Base-by-base conservation (phyloP, 352 stramenopile genomes). In the Chrysophaeum taylorii region DNA sequence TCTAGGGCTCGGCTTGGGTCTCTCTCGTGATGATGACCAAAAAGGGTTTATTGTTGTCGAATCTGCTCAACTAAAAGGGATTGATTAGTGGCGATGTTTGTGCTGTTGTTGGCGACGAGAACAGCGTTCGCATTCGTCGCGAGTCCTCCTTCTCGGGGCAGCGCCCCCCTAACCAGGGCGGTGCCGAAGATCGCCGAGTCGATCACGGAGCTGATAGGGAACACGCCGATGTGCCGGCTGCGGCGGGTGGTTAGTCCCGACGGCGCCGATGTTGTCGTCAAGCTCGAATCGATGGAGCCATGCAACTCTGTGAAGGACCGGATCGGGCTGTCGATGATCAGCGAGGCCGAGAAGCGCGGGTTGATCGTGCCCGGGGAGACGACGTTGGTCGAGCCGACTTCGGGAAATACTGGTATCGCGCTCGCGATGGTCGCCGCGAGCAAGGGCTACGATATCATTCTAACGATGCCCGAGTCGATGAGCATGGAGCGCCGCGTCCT, bases 401-500 rank as follows among this genome's bases (percentile, higher is more conserved):
- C 81, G n/a, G 92, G 92, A 45, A 97, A 97, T 82, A 96, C 91
- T 0, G 92, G 92, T 50, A 96, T 96, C 68, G 90, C 88, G 15
- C 79, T 97, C 25, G 91, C 92, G 36, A 94, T 96, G 75, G 90
- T 93, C 31, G 86, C 85, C 7, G 86, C 88, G 9, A 87, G 91
- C 73, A 82, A 84, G 36, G 91, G 92, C 64, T 69, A 69, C 43
- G 90, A 92, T 76, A 80, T 96, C 41, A 94, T 92, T 70, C 82
- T 97, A 9, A 93, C 94, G 68, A 96, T 97, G 91, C 92, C 92
- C 15, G 91, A 96, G 82, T 90, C 84, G 54, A 96, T 96, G 91
- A 91, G 82, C 38, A 96, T 96, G 89, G 92, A 97, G 81, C 88
- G 92, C 73, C 90, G 91, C 37, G 94, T 97, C 52, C 74, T 96